phyloP scores from a whole-genome alignment of 139 green algal genomes.

The Desmodesmus armatus region DNA sequence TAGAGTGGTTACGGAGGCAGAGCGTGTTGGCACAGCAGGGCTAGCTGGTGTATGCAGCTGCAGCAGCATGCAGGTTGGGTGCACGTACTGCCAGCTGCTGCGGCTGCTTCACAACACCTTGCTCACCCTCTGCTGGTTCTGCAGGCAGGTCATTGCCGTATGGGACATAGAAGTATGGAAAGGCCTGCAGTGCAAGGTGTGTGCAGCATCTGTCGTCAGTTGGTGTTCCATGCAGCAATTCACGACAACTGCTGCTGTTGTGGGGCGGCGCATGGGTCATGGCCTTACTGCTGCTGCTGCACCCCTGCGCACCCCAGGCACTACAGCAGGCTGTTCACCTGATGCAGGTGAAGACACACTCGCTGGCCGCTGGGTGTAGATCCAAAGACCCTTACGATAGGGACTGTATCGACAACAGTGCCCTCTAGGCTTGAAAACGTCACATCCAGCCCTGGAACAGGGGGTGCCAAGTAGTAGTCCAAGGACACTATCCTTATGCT shows the following conservation, averaged over 20 bases:
- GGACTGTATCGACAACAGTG: constrained; percentile 76
- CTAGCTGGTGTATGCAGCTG: too few species aligned
- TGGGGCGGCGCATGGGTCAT: too few species aligned
- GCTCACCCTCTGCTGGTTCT: constrained; percentile 68
- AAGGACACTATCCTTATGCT: constrained; percentile 79
- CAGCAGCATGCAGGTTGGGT: too few species aligned
- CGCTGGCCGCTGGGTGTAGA: constrained; percentile 88
- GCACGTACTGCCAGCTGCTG: too few species aligned
- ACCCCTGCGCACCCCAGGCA: too few species aligned
- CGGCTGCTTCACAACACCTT: background rate
- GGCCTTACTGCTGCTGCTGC: too few species aligned
- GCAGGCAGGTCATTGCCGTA: constrained; percentile 85
- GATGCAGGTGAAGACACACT: constrained; percentile 93
- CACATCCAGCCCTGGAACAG: constrained; percentile 83
- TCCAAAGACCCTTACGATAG: constrained; percentile 94
- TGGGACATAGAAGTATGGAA: constrained; percentile 95
- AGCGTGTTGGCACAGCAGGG: too few species aligned
- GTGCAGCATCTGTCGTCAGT: too few species aligned
- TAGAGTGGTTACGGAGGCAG: too few species aligned
- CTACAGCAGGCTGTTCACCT: constrained; percentile 48
- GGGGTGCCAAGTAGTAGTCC: constrained; percentile 89
- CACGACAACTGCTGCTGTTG: too few species aligned
- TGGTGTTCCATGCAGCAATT: too few species aligned
- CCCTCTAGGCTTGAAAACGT: constrained; percentile 74
- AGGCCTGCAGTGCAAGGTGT: constrained; percentile 81